Evolutionary conservation across 768 basidiomycete species (phyloP).

Genomic region (Xerocomellus dryophilus): DNA sequence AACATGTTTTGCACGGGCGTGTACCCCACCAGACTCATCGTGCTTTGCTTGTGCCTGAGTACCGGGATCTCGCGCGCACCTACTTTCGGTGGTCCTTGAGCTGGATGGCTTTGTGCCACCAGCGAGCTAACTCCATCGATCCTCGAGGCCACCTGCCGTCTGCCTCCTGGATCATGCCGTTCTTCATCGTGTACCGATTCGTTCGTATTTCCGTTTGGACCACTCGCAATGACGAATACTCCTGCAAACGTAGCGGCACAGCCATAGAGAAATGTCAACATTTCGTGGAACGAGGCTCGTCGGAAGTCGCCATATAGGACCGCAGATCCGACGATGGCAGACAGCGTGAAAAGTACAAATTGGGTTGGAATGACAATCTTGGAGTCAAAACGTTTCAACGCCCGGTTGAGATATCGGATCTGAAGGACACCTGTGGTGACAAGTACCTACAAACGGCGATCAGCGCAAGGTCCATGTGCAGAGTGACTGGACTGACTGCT

Average conservation of each 20-base stretch:
- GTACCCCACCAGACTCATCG: constrained; percentile 61
- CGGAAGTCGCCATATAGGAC: constrained; percentile 94
- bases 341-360: constrained; percentile 92
- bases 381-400: constrained; percentile 89
- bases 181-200: constrained; percentile 32
- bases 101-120: constrained; percentile 33
- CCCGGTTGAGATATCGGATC: constrained; percentile 79
- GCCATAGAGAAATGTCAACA: constrained; percentile 83
- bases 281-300: constrained; percentile 73
- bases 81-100: constrained; percentile 47
- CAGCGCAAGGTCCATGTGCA: constrained; percentile 2
- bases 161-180: constrained; percentile 32
- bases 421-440: constrained; percentile 75
- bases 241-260: constrained; percentile 87
- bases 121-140: constrained; percentile 23
- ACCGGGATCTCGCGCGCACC: constrained; percentile 43
- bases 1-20: constrained; percentile 77
- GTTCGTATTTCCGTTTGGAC: constrained; percentile 34
- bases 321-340: constrained; percentile 88
- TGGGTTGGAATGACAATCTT: constrained; percentile 95
- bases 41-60: constrained; percentile 52
- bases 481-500: constrained; percentile 42
- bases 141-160: constrained; percentile 29
- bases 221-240: constrained; percentile 83
- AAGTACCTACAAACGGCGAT: constrained; percentile 49